phyloP scores from a whole-genome alignment of 768 basidiomycete species.

The Russula brevipes region DNA sequence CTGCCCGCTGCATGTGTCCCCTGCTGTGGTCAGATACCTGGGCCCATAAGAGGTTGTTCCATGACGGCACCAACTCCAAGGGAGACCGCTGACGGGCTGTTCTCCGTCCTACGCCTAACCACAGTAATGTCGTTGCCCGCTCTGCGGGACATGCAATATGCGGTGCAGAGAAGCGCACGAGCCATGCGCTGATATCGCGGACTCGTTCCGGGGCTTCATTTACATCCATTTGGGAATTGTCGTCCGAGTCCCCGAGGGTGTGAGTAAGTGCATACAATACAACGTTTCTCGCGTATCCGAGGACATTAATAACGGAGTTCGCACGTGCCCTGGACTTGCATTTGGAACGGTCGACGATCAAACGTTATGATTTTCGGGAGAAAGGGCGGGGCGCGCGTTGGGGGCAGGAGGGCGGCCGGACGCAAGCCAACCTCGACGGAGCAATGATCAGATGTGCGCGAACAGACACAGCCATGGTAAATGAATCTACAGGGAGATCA shows the following conservation, averaged over 20 bases:
- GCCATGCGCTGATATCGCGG: neutral
- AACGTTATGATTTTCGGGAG: neutral
- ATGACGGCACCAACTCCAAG: neutral
- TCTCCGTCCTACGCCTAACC: neutral
- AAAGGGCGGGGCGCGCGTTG: too few species aligned
- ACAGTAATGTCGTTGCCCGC: neutral
- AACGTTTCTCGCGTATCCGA: neutral
- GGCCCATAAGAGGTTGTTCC: neutral
- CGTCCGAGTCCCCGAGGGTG: neutral
- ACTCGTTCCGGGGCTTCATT: neutral
- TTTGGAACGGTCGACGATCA: neutral
- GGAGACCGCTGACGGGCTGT: neutral
- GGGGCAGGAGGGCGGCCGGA: too few species aligned
- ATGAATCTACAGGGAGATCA: too few species aligned
- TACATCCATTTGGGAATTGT: neutral
- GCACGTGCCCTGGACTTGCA: neutral
- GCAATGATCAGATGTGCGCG: neutral
- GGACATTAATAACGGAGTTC: neutral
- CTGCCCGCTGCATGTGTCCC: neutral
- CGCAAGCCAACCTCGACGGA: neutral
- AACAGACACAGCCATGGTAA: too few species aligned
- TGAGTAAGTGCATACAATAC: neutral
- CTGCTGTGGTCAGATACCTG: neutral
- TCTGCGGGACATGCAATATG: neutral
- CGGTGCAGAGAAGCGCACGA: neutral